These are phyloP conservation scores for Rhodotorula sp. DNA, from an alignment of 1,284 basidiomycete genomes.

Conservation along the genomic window DNA sequence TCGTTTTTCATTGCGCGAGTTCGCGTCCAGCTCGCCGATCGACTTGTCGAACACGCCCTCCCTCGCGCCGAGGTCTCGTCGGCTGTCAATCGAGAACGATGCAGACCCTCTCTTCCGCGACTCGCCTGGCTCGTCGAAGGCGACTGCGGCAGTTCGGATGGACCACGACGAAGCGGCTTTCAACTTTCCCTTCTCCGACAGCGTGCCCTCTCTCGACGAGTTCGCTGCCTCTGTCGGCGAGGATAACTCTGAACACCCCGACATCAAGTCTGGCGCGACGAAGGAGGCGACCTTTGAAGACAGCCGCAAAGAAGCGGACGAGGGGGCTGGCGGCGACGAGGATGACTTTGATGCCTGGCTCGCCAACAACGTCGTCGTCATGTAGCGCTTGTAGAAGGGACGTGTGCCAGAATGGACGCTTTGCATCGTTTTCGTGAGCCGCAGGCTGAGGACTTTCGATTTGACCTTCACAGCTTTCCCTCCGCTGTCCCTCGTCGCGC, in stretches of 20 bases:
- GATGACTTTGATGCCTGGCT: conserved; percentile 33
- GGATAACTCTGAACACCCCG: neutral
- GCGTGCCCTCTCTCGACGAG: neutral
- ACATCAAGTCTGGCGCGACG: neutral
- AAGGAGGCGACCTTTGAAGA: neutral
- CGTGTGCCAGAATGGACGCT: neutral
- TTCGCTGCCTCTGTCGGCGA: neutral
- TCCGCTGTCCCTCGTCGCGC: no score
- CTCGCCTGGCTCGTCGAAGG: neutral
- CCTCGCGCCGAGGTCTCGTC: neutral
- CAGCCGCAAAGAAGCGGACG: neutral
- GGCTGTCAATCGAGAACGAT: no score
- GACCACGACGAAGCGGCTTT: neutral
- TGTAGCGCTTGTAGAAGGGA: neutral
- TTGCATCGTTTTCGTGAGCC: neutral
- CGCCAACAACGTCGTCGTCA: conserved; percentile 15
- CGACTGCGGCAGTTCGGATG: neutral
- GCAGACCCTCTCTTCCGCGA: neutral
- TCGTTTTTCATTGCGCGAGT: conserved; percentile 10
- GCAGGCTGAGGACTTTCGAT: no score
- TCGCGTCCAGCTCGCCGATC: conserved; percentile 17
- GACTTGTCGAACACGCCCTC: neutral
- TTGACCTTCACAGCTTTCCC: no score
- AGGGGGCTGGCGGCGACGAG: neutral
- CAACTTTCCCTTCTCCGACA: neutral